phyloP scores from a whole-genome alignment of 1,284 basidiomycete species.

The Volvariella volvacea region DNA sequence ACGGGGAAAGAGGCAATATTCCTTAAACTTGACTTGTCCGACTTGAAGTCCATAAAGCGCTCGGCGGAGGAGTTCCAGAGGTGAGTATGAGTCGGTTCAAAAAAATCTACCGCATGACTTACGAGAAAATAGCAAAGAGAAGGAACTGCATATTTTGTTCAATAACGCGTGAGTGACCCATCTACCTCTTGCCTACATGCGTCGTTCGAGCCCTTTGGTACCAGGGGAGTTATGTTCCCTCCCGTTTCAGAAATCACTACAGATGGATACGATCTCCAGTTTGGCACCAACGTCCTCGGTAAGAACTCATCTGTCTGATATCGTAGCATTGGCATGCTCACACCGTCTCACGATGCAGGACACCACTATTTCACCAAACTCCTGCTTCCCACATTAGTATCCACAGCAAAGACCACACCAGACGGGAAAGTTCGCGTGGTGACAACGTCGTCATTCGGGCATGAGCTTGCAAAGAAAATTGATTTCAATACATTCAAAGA shows the following conservation, averaged over 20 bases:
- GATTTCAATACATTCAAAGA: conserved; percentile 29
- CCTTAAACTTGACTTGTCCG: conserved; percentile 51
- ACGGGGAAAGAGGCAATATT: conserved; percentile 7
- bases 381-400: conserved; percentile 43
- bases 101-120: neutral
- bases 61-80: conserved; percentile 42
- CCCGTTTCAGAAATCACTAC: conserved; percentile 38
- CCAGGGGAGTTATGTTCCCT: conserved; percentile 41
- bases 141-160: conserved; percentile 38
- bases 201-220: conserved; percentile 1
- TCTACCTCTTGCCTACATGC: neutral
- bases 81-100: conserved; percentile 16
- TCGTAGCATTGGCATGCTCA: conserved; percentile 15
- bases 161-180: conserved; percentile 24
- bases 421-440: conserved; percentile 43
- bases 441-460: conserved; percentile 23
- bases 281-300: conserved; percentile 48
- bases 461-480: conserved; percentile 14
- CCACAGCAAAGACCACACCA: conserved; percentile 26
- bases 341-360: conserved; percentile 20
- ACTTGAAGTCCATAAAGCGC: conserved; percentile 40
- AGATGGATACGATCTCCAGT: conserved; percentile 59
- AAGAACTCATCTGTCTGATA: neutral
- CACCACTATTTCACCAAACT: conserved; percentile 45
- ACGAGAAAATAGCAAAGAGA: conserved; percentile 39